Conservation (phyloP, 2,329 filamentous ascomycete species). For the Stagonosporopsis chrysanthemi region DNA sequence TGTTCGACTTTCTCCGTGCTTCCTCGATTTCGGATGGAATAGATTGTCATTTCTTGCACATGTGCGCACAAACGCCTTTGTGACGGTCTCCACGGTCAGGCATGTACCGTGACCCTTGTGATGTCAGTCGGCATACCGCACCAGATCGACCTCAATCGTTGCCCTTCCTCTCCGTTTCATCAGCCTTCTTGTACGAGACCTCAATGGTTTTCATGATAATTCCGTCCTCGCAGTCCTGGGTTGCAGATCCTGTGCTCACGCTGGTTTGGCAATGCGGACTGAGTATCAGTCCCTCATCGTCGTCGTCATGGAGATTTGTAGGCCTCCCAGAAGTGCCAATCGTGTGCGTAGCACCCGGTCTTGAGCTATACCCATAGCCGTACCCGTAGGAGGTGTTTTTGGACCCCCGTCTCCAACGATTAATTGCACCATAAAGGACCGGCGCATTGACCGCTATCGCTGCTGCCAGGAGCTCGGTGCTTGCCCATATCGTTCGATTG, state of each 20-base stretch:
- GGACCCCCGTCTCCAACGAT: neutral
- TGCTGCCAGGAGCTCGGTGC: neutral
- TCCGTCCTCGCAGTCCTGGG: neutral
- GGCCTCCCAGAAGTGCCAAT: neutral
- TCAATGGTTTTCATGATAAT: neutral
- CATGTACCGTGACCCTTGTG: too few relatives aligned
- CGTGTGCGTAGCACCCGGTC: neutral
- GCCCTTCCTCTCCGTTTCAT: neutral
- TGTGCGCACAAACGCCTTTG: too few relatives aligned
- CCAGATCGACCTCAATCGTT: neutral
- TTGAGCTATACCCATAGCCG: neutral
- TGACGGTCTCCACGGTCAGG: too few relatives aligned
- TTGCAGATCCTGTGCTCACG: neutral
- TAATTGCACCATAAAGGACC: neutral
- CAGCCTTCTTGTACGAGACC: neutral
- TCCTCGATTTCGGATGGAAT: too few relatives aligned
- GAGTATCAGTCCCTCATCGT: neutral
- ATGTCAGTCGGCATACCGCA: too few relatives aligned
- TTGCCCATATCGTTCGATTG: neutral
- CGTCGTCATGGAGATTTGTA: neutral
- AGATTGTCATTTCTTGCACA: too few relatives aligned
- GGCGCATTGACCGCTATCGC: slow-evolving; percentile 1
- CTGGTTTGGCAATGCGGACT: neutral
- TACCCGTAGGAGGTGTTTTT: neutral
- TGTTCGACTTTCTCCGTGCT: too few relatives aligned